phyloP scores from a whole-genome alignment of 371 early-diverging fungal genomes.

The Mucor sp. region DNA sequence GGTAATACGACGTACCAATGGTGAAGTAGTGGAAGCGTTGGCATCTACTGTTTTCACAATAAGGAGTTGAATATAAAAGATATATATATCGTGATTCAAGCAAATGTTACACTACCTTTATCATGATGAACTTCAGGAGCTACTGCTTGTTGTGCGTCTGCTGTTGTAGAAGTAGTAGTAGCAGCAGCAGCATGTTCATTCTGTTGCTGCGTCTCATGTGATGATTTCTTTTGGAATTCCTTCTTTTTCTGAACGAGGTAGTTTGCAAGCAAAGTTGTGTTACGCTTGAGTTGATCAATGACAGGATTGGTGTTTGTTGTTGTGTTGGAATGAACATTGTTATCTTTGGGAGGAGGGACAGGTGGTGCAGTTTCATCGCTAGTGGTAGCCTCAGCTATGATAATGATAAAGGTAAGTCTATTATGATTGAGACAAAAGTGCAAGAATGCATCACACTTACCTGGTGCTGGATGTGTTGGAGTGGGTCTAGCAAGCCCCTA shows the following conservation, averaged over 20 bases:
- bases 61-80: not conserved
- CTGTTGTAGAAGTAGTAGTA: not conserved
- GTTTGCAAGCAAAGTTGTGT: constrained; percentile 3
- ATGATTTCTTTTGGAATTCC: constrained; percentile 5
- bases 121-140: constrained; percentile 9
- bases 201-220: constrained; percentile 1
- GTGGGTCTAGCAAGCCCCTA: not conserved
- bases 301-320: not conserved
- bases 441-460: not conserved
- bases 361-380: not conserved
- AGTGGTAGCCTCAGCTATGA: not conserved
- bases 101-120: not conserved
- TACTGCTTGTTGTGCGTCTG: too few species aligned
- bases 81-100: not conserved
- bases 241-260: constrained; percentile 16
- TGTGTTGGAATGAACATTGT: not conserved
- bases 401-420: not conserved
- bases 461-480: not conserved
- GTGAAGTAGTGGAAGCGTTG: not conserved
- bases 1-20: constrained; percentile 16
- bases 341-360: constrained; percentile 14
- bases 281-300: constrained; percentile 11
- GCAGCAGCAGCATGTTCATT: not conserved
- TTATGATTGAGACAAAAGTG: too few species aligned
- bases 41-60: not conserved